phyloP scores from a whole-genome alignment of 768 basidiomycete genomes.

The Phanerodontia chrysosporium region DNA sequence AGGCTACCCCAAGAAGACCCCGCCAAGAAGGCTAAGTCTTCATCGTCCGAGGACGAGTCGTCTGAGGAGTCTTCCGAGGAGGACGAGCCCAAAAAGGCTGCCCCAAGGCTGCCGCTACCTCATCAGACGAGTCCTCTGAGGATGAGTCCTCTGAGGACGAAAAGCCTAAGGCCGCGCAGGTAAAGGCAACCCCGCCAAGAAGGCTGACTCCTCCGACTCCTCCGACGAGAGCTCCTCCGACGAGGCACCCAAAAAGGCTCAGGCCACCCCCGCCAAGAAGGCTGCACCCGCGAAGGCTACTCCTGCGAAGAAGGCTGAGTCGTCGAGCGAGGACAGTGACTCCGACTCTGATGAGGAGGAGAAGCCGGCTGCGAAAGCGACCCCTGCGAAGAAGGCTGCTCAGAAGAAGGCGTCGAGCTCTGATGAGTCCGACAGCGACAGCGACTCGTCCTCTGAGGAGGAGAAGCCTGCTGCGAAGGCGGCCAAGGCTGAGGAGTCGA shows the following conservation, averaged over 20 bases:
- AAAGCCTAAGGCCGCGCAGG: conserved; percentile 34
- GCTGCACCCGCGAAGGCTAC: conserved; percentile 15
- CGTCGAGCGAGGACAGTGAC: conserved; percentile 13
- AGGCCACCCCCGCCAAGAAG: conserved; percentile 17
- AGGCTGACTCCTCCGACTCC: conserved; percentile 13
- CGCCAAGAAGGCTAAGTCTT: conserved; percentile 18
- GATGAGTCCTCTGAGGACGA: conserved; percentile 30
- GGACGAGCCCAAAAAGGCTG: not conserved
- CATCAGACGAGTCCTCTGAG: conserved; percentile 15
- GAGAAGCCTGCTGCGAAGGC: conserved; percentile 14
- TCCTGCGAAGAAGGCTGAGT: conserved; percentile 13
- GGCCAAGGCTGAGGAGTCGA: conserved; percentile 19
- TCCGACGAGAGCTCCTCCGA: conserved; percentile 12
- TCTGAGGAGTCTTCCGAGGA: conserved; percentile 12
- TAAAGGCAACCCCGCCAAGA: conserved; percentile 24
- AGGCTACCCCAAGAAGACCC: conserved; percentile 32
- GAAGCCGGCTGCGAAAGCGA: conserved; percentile 10
- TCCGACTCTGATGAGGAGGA: conserved; percentile 16
- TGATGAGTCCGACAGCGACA: conserved; percentile 4
- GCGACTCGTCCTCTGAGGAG: conserved; percentile 21
- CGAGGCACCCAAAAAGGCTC: conserved; percentile 18
- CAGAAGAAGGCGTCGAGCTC: conserved; percentile 14
- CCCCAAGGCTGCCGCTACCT: conserved; percentile 1
- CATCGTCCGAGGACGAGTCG: too few species aligned
- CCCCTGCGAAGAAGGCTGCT: conserved; percentile 18